These are phyloP conservation scores for Trichoderma sp. DNA, from an alignment of 2,329 filamentous ascomycete species.

Conservation along the genomic window DNA sequence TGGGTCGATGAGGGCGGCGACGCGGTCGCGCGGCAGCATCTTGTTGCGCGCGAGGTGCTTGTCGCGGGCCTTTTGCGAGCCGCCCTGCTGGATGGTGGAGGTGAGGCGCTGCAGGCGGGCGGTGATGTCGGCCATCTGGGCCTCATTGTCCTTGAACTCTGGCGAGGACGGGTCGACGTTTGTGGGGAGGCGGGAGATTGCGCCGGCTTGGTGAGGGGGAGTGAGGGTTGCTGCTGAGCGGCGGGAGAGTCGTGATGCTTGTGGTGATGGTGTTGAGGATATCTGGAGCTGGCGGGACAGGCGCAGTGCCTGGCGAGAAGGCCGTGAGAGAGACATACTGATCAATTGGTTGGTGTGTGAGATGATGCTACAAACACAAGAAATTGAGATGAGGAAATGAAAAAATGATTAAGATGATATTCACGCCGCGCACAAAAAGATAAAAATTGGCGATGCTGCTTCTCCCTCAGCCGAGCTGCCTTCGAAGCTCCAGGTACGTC, in stretches of 20 bases:
- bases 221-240: constrained; percentile 73
- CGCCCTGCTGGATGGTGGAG: constrained; percentile 72
- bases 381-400: not conserved
- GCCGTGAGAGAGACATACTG: constrained; percentile 53
- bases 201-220: constrained; percentile 77
- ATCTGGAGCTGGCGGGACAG: constrained; percentile 42
- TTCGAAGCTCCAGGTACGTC: constrained; percentile 27
- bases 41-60: constrained; percentile 89
- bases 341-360: not conserved
- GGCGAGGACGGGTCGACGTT: constrained; percentile 75
- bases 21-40: constrained; percentile 89
- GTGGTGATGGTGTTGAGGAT: not conserved
- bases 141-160: constrained; percentile 80
- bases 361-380: not conserved
- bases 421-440: not conserved
- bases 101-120: constrained; percentile 71
- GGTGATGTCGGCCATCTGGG: constrained; percentile 75
- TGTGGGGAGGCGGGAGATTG: constrained; percentile 79
- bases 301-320: constrained; percentile 52
- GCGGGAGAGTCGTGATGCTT: constrained; percentile 24
- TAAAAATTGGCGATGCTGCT: not conserved
- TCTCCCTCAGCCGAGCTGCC: constrained; percentile 1
- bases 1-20: constrained; percentile 84
- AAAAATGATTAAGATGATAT: not conserved
- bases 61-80: constrained; percentile 77